Evolutionary conservation across 768 basidiomycete genomes (phyloP).

Genomic region (Tricholomella constricta): DNA sequence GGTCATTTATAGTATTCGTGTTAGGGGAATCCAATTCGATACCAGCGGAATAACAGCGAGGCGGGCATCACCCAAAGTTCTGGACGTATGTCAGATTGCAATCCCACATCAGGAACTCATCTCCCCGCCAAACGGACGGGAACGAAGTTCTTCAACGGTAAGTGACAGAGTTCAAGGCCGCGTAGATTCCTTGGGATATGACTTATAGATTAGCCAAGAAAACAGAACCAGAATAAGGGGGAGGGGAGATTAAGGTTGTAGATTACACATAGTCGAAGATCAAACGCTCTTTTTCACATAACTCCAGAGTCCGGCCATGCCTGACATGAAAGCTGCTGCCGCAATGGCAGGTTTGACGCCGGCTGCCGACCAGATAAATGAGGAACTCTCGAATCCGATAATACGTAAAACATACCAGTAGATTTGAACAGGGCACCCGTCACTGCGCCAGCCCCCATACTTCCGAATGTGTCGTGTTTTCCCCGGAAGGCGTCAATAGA

Average conservation of each 20-base stretch:
- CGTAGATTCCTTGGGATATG: constrained; percentile 39
- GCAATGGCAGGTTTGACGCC: constrained; percentile 88
- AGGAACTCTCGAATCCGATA: constrained; percentile 29
- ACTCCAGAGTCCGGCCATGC: constrained; percentile 91
- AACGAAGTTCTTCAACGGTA: constrained; percentile 35
- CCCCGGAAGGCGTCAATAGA: constrained; percentile 87
- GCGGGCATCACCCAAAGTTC: constrained; percentile 42
- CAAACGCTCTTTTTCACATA: constrained; percentile 89
- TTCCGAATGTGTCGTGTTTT: constrained; percentile 88
- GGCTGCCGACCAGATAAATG: constrained; percentile 61
- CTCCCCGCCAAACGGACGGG: constrained; percentile 44
- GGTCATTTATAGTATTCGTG: constrained; percentile 47
- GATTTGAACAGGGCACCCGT: constrained; percentile 93
- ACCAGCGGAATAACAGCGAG: constrained; percentile 32
- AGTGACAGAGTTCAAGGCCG: constrained; percentile 28
- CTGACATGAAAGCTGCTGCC: constrained; percentile 87
- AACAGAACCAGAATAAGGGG: constrained; percentile 44
- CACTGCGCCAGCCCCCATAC: constrained; percentile 88
- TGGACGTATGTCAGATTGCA: constrained; percentile 50
- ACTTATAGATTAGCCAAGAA: constrained; percentile 45
- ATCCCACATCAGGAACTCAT: constrained; percentile 45
- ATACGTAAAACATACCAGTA: constrained; percentile 68
- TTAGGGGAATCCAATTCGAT: constrained; percentile 27
- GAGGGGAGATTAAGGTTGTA: constrained; percentile 53
- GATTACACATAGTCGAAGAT: constrained; percentile 48